These are phyloP conservation scores for Alternaria brassicae DNA, from an alignment of 2,329 filamentous ascomycete genomes.

Conservation along the genomic window DNA sequence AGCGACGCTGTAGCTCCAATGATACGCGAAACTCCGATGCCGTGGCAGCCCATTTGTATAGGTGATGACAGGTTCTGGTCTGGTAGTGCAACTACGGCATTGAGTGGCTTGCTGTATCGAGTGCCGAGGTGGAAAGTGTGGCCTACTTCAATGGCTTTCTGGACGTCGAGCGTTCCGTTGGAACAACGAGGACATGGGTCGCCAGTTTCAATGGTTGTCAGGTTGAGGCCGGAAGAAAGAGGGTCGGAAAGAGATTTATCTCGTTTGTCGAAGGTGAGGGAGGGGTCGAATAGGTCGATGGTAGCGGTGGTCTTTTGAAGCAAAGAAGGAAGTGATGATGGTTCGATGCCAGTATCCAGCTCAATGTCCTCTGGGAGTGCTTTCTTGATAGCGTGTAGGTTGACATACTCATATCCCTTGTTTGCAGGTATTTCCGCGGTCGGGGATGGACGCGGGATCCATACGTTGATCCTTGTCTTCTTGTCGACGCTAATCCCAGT, in stretches of 20 bases:
- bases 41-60: conserved; percentile 95
- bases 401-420: conserved; percentile 52
- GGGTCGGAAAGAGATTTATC: conserved; percentile 2
- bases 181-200: conserved; percentile 77
- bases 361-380: conserved; percentile 61
- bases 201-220: conserved; percentile 70
- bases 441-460: conserved; percentile 22
- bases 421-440: not conserved
- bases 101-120: conserved; percentile 80
- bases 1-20: conserved; percentile 85
- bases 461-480: conserved; percentile 70
- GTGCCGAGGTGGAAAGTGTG: conserved; percentile 96
- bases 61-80: conserved; percentile 54
- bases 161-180: conserved; percentile 66
- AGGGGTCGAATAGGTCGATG: conserved; percentile 31
- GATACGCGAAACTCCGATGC: conserved; percentile 90
- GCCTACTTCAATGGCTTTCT: conserved; percentile 84
- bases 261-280: not conserved
- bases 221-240: conserved; percentile 51
- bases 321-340: conserved; percentile 27
- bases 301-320: conserved; percentile 26
- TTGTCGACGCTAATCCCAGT: conserved; percentile 72
- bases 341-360: conserved; percentile 73
- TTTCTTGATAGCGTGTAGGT: conserved; percentile 70
- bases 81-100: conserved; percentile 65